Percentiles rank a stretch among this genome's conserved stretches.
These are phyloP conservation scores for Apiotrichum brassicae DNA, from an alignment of 1,284 basidiomycete genomes.

Conservation along the genomic window DNA sequence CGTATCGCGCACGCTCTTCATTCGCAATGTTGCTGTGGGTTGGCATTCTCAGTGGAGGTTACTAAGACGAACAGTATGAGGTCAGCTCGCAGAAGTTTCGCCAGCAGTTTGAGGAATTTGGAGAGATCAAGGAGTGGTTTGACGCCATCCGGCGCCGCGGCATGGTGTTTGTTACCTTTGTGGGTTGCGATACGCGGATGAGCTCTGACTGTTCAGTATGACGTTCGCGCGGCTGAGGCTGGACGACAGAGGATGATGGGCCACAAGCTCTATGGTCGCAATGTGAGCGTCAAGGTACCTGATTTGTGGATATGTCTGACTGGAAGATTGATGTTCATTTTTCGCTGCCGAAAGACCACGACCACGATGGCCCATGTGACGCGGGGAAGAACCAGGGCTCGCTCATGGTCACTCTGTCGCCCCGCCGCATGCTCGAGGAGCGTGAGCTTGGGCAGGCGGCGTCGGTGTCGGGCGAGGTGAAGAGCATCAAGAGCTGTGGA, in stretches of 20 bases:
- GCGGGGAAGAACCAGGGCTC: conserved; percentile 87
- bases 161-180: conserved; percentile 96
- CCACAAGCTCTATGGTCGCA: conserved; percentile 71
- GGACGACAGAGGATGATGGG: conserved; percentile 83
- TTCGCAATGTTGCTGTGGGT: conserved; percentile 87
- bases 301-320: no score
- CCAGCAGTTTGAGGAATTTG: conserved; percentile 77
- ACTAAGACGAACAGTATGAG: conserved; percentile 64
- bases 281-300: conserved; percentile 66
- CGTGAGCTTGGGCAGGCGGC: conserved; percentile 76
- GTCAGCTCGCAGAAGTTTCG: conserved; percentile 78
- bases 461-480: conserved; percentile 82
- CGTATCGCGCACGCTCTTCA: conserved; percentile 90
- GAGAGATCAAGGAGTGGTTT: conserved; percentile 94
- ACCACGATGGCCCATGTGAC: conserved; percentile 60
- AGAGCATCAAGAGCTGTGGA: conserved; percentile 60
- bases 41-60: not conserved
- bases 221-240: conserved; percentile 81
- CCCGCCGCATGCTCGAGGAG: conserved; percentile 66
- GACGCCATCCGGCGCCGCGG: conserved; percentile 88
- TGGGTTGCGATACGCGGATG: conserved; percentile 51
- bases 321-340: conserved; percentile 95
- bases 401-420: conserved; percentile 63
- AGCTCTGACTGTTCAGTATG: conserved; percentile 57
- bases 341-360: conserved; percentile 84